Evolutionary conservation across 805 yeast genomes (phyloP), one percentile per base, ranked within the genome.

Genomic region (Candida boidinii): DNA sequence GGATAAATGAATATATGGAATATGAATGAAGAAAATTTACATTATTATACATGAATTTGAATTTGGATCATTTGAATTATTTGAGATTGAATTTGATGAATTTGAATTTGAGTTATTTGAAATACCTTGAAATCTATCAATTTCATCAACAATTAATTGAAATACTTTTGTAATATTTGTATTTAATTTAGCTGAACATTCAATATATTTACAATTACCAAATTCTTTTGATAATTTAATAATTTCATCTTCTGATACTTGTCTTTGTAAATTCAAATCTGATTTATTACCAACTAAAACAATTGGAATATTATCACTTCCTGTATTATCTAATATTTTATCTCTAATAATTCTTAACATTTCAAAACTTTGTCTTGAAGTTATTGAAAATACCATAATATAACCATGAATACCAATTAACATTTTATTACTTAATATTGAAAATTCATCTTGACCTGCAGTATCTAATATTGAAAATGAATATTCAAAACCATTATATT

Each of bases 361-460:
- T 33, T 83, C 92, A 54, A 87, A 85, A 14, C 90, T 77, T 39
- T 76, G 73, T 45, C 81, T 62, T 28, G 87, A 79, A 20, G 84
- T 76, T 34, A 87, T 87, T 31, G 90, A 80, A 58, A 84, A 87
- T 28, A 85, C 83, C 27, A 88, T 58, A 28, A 87, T 62, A 50
- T 82, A 82, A 1, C 95, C 96, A 48, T 84, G 92, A 22, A 82
- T 76, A 13, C 88, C 92, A 29, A 81, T 79, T 30, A 84, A 60
- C 35, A 82, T 79, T 45, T 82, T 81, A 54, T 82, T 85, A 46
- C 76, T 82, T 57, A 87, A 70, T 42, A 83, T 74, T 30, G 85
- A 73, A 52, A 79, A 83, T 61, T 86, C 95, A 56, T 86, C 95
- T 61, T 85, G 94, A 7, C 96, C 96, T 1, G 95, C 95, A 0